Evolutionary conservation across 2,329 filamentous ascomycete genomes (phyloP).

Genomic region (Triangularia setosa): DNA sequence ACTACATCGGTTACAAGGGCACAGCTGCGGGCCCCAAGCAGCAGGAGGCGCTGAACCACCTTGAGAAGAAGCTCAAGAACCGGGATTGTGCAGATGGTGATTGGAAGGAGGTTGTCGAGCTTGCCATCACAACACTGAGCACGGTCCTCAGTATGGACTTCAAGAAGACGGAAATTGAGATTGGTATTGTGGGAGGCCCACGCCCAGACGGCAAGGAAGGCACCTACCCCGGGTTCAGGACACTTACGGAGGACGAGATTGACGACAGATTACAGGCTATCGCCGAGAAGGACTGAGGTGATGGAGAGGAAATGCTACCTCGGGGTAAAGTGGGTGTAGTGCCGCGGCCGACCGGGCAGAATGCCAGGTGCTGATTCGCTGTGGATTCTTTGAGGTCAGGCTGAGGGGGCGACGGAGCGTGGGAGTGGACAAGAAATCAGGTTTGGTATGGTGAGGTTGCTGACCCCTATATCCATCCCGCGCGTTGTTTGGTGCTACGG

Average conservation of each 20-base stretch:
- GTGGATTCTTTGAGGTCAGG: constrained; percentile 12
- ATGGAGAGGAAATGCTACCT: constrained; percentile 7
- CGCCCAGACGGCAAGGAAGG: constrained; percentile 78
- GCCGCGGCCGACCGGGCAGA: constrained; percentile 10
- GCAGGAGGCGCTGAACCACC: constrained; percentile 95
- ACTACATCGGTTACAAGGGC: constrained; percentile 98
- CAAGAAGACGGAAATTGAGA: constrained; percentile 98
- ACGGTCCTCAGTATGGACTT: constrained; percentile 98
- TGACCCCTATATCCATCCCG: constrained; percentile 17
- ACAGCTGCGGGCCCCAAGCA: constrained; percentile 97
- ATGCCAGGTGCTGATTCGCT: constrained; percentile 15
- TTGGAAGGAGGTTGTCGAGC: constrained; percentile 97
- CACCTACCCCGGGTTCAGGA: constrained; percentile 74
- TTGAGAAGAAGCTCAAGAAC: constrained; percentile 99
- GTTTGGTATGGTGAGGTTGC: constrained; percentile 16
- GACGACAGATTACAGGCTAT: constrained; percentile 97
- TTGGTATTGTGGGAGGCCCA: constrained; percentile 92
- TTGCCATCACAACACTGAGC: constrained; percentile 92
- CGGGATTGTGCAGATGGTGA: constrained; percentile 88
- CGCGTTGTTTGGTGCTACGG: constrained; percentile 22
- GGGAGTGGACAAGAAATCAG: constrained; percentile 7
- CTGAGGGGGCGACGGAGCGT: constrained; percentile 7
- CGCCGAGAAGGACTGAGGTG: constrained; percentile 84
- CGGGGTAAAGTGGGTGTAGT: constrained; percentile 3
- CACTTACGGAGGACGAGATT: constrained; percentile 94